Conservation (phyloP, 495 filamentous ascomycete species). For the Trichodelitschia bisporula region DNA sequence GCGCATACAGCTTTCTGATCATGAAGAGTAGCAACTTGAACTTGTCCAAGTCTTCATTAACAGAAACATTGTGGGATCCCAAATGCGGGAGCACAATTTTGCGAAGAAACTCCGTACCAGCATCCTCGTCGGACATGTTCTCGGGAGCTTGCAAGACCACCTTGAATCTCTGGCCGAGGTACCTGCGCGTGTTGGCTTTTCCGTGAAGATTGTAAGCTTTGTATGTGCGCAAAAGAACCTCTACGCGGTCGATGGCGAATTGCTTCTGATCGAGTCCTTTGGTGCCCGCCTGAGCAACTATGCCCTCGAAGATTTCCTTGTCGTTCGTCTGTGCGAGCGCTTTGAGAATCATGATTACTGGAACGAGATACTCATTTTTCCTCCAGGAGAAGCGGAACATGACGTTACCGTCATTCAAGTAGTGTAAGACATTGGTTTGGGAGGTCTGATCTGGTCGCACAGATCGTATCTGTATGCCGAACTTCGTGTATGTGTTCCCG, state of each 20-base stretch:
- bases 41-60: conserved; percentile 66
- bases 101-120: conserved; percentile 69
- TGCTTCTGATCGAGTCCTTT: conserved; percentile 56
- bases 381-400: conserved; percentile 96
- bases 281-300: conserved; percentile 48
- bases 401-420: conserved; percentile 81
- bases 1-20: conserved; percentile 79
- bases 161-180: conserved; percentile 72
- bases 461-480: conserved; percentile 71
- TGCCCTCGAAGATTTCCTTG: conserved; percentile 75
- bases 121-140: conserved; percentile 64
- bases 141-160: conserved; percentile 57
- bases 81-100: conserved; percentile 80
- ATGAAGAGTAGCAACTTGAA: conserved; percentile 90
- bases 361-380: conserved; percentile 85
- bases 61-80: conserved; percentile 55
- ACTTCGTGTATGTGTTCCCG: conserved; percentile 66
- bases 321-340: conserved; percentile 91
- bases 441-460: conserved; percentile 91
- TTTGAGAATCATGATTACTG: conserved; percentile 90
- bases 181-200: conserved; percentile 49
- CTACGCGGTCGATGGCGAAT: conserved; percentile 83
- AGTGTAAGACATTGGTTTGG: conserved; percentile 91
- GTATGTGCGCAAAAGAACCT: conserved; percentile 78
- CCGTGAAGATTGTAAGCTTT: conserved; percentile 67